Conservation (phyloP, 768 basidiomycete species). For the Termitomyces sp. region DNA sequence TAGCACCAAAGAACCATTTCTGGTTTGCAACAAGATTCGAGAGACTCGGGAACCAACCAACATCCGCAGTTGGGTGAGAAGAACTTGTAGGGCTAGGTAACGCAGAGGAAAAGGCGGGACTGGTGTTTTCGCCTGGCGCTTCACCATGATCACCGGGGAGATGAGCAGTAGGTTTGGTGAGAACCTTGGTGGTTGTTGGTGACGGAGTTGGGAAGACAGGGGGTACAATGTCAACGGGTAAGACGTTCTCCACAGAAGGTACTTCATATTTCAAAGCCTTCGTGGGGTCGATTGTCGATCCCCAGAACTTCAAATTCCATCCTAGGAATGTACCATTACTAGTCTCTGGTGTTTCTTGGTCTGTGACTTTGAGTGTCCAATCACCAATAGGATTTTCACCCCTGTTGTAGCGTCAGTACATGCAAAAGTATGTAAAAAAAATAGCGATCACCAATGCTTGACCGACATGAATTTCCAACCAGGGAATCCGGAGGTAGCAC, state of each 20-base stretch:
- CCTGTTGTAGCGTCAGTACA: conserved; percentile 46
- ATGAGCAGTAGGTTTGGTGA: conserved; percentile 82
- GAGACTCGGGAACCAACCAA: conserved; percentile 85
- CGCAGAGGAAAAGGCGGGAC: conserved; percentile 61
- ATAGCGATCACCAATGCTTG: conserved; percentile 83
- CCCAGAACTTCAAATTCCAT: conserved; percentile 94
- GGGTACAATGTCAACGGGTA: conserved; percentile 42
- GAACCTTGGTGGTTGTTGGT: conserved; percentile 52
- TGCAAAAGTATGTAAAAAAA: conserved; percentile 1
- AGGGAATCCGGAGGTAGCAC: conserved; percentile 66
- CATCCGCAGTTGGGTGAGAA: conserved; percentile 56
- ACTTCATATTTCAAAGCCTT: conserved; percentile 64
- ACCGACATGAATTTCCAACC: conserved; percentile 99
- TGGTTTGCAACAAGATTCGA: conserved; percentile 69
- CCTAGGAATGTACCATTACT: conserved; percentile 74
- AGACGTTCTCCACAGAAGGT: conserved; percentile 47
- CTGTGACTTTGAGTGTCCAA: conserved; percentile 88
- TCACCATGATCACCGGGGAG: conserved; percentile 86
- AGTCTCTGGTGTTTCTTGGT: conserved; percentile 56
- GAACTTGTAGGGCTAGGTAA: conserved; percentile 29
- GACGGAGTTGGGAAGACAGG: conserved; percentile 35
- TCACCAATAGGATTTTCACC: conserved; percentile 88
- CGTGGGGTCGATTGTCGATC: conserved; percentile 73
- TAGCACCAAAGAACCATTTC: conserved; percentile 88
- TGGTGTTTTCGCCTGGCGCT: conserved; percentile 76